Evolutionary conservation across 768 basidiomycete species (phyloP), one percentile per base, ranked within the genome.

Genomic region (Antrodiella citrinella): DNA sequence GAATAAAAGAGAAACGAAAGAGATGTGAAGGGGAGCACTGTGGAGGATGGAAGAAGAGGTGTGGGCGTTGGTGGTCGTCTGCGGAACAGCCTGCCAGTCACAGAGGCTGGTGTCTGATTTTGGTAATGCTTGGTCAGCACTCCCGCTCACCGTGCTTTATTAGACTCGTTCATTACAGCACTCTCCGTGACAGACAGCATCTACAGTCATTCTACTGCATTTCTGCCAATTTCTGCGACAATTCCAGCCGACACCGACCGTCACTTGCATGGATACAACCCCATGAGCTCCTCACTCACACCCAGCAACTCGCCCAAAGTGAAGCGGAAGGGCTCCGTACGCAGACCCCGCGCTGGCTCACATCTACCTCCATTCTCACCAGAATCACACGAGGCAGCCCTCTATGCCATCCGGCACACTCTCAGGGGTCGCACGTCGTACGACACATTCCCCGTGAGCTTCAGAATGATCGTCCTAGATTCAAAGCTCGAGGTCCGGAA

Each of bases 391-490:
- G 79, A 89, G 52, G 69, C 74, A 4, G 85, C 86, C 21, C 65
- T 91, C 51, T 63, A 71, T 51, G 69, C 77, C 49, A 92, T 99
- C n/a, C n/a, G 95, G 47, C 68, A 68, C 47, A 90, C 92, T 68
- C 82, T 98, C 70, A 86, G 81, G 60, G 79, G 84, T 51, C 81
- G 90, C 61, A 88, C 84, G 15, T 83, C 84, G 57, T 99, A 98
- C 71, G 95, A 98, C 67, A 92, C 95, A 25, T 94, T 99, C 60
- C 96, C 96, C 21, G 91, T 98, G 71, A 88, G 84, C 67, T 99
- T 94, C 71, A 77, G 95, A 59, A 77, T 98, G 61, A 97, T 99
- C 64, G 93, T 98, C 21, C 80, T 99, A 50, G 96, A 99, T 68
- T 93, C 88, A 43, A 88, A 91, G 66, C 78, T 99, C 59, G 92